Base-by-base conservation (phyloP, 139 green algal genomes). In the Chlamydomonas sp. region DNA sequence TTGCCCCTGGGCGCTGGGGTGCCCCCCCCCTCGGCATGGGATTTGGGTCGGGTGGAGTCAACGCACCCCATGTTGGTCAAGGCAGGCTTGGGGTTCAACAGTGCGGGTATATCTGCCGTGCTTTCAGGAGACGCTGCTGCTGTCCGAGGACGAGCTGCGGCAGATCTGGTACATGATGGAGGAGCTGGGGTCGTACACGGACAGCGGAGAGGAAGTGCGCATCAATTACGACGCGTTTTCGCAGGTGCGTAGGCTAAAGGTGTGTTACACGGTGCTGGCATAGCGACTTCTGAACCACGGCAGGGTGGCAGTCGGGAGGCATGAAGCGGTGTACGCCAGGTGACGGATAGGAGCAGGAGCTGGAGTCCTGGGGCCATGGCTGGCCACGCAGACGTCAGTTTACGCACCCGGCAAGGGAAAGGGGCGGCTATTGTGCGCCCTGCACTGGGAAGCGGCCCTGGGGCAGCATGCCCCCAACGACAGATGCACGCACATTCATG, bases 161-260 rank as follows among this genome's bases (percentile, higher is more conserved):
- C 79, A 92, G 68, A 85, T 94, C 3, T 86, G 76, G 74, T 85
- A 86, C 18, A 83, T 92, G 79, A 81, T 94, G 63, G 89, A 92
- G 84, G 89, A 92, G 78, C 85, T 78, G 61, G 85, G 64, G 0
- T 8, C 83, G 17, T 85, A 49, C 67, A 49, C n/a, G 10, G 86
- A 89, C 2, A 86, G 74, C 0, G 89, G 90, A 1, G 79, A 72
- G 9, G 88, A 94, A 59, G 75, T 91, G 3, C 85, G 92, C 8
- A 93, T 96, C 63, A 95, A 96, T 87, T 97, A 96, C 77, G 94
- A 97, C 75, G 90, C 89, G 1, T 96, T 96, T 72, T 90, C 80
- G 6, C 93, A 95, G 92, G 94, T 92, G 63, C 31, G 31, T 49
- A 72, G 84, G 61, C 20, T 18, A 7, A 73, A 31, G 31, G 62